Percentiles rank a stretch among this genome's conserved stretches.
Conservation (phyloP, 306 rosid genomes). For the Sphenostylis stenocarpa region DNA sequence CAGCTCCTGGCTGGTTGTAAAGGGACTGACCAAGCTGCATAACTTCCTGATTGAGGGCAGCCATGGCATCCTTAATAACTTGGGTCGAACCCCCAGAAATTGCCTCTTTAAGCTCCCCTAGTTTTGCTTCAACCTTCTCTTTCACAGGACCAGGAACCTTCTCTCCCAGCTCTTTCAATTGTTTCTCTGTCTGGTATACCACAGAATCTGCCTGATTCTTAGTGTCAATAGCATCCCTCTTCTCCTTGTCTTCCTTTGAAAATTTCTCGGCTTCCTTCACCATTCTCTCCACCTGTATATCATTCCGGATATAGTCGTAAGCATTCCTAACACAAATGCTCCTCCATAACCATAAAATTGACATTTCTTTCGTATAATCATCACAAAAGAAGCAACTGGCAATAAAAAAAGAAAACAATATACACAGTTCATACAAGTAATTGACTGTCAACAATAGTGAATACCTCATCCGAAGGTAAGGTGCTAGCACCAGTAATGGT, state of each 20-base stretch:
- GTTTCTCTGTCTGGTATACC: constrained; percentile 94
- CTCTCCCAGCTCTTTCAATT: constrained; percentile 87
- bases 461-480: constrained; percentile 89
- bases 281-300: constrained; percentile 75
- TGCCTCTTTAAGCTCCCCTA: constrained; percentile 82
- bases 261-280: constrained; percentile 79
- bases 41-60: constrained; percentile 92
- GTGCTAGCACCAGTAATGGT: constrained; percentile 99
- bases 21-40: constrained; percentile 92
- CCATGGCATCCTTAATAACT: constrained; percentile 79
- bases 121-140: constrained; percentile 87
- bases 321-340: neutral
- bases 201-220: constrained; percentile 95
- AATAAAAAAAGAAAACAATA: neutral
- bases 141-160: constrained; percentile 90
- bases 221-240: constrained; percentile 89
- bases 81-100: constrained; percentile 78
- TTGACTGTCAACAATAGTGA: neutral
- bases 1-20: constrained; percentile 85
- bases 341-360: neutral
- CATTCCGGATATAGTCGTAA: constrained; percentile 8
- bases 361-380: neutral
- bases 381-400: neutral
- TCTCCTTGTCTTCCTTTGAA: constrained; percentile 86
- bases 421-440: neutral